A percentile compares a stretch with the other conserved stretches of the same genome.
These are phyloP conservation scores for Penicillium herquei DNA, from an alignment of 495 filamentous ascomycete genomes.

Conservation along the genomic window DNA sequence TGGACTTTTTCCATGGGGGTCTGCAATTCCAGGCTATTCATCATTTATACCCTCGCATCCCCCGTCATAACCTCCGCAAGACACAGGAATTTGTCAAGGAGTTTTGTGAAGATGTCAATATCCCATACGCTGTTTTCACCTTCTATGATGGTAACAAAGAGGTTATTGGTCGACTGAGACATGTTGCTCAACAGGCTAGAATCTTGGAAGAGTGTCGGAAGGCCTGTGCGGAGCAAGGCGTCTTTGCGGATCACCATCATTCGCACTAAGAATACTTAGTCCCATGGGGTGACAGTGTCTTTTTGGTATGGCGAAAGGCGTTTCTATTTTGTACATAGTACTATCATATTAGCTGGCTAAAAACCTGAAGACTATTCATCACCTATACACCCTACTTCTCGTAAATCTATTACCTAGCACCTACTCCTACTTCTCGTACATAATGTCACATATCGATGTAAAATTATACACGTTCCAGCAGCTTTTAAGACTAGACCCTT, in stretches of 20 bases:
- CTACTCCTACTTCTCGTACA: too few relatives aligned
- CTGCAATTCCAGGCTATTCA: conserved; percentile 91
- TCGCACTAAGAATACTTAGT: conserved; percentile 3
- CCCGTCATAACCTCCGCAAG: conserved; percentile 79
- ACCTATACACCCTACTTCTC: too few relatives aligned
- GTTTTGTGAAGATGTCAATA: conserved; percentile 79
- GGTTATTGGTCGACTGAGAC: conserved; percentile 74
- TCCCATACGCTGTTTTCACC: conserved; percentile 85
- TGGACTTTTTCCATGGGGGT: conserved; percentile 88
- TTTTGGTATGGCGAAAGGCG: too few relatives aligned
- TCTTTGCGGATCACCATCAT: conserved; percentile 17
- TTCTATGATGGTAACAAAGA: conserved; percentile 82
- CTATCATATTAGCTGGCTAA: too few relatives aligned
- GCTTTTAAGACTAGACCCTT: too few relatives aligned
- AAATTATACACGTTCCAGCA: too few relatives aligned
- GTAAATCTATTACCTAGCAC: too few relatives aligned
- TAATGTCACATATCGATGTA: too few relatives aligned
- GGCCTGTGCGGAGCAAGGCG: conserved; percentile 32
- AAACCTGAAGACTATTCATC: too few relatives aligned
- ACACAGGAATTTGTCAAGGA: conserved; percentile 77
- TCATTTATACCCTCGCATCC: conserved; percentile 81
- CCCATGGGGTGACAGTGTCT: too few relatives aligned
- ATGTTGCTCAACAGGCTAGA: conserved; percentile 77
- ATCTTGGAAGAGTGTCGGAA: conserved; percentile 79
- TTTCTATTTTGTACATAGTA: too few relatives aligned